phyloP scores from a whole-genome alignment of 495 filamentous ascomycete genomes.

The Podospora sp. region DNA sequence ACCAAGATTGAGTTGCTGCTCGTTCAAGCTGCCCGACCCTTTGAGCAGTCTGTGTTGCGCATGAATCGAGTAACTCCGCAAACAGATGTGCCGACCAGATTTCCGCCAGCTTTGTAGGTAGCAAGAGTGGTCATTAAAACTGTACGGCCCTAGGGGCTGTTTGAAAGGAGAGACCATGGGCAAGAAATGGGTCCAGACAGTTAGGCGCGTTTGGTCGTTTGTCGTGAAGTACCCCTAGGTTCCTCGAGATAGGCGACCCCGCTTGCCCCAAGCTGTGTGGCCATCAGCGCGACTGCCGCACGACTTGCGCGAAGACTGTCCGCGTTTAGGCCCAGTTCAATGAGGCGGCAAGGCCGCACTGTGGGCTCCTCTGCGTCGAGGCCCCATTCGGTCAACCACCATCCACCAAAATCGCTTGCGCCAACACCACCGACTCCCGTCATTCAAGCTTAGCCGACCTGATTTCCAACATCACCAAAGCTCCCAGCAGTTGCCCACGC shows the following conservation, averaged over 20 bases:
- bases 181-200: background rate
- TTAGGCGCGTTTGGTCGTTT: background rate
- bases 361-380: slow-evolving; percentile 17
- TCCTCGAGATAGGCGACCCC: background rate
- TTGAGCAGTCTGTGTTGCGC: background rate
- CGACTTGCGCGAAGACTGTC: background rate
- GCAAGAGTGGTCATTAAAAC: background rate
- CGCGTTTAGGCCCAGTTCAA: background rate
- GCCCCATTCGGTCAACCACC: slow-evolving; percentile 26
- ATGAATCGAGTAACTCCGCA: slow-evolving; percentile 9
- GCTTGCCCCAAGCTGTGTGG: background rate
- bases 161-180: background rate
- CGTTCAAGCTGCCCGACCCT: background rate
- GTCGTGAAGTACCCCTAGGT: background rate
- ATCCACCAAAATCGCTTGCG: slow-evolving; percentile 26
- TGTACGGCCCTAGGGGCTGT: background rate
- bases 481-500: slow-evolving; percentile 20
- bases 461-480: slow-evolving; percentile 26
- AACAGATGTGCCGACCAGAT: background rate
- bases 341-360: slow-evolving; percentile 18
- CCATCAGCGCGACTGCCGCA: background rate
- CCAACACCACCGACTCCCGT: slow-evolving; percentile 32
- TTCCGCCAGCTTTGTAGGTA: background rate
- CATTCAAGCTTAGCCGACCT: slow-evolving; percentile 32
- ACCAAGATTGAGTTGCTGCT: background rate